Base-by-base conservation (phyloP, 331 rosid species). In the Arachis monticola region DNA sequence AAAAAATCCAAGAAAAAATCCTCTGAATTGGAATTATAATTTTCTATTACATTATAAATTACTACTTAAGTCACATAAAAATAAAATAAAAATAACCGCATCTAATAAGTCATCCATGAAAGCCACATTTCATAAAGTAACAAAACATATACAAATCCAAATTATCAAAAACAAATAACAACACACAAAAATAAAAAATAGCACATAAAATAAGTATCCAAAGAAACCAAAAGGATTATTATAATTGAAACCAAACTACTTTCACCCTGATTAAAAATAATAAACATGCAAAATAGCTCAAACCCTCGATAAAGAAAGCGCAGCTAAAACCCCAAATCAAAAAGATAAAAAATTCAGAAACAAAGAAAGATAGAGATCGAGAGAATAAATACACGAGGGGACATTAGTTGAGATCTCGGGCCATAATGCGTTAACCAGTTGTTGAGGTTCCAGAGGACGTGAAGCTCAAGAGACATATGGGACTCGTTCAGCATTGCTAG, bases 341-440 rank as follows among this genome's bases (percentile, higher is more conserved):
- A 17, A 17, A 77, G 12, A 42, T 65, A 56, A 1, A 17, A 48
- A 22, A 10, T 45, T 45, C 8, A 17, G 62, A 76, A 17, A 1
- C 40, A 73, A 6, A 66, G 10, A 73, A 50, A 27, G 27, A 46
- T 2, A 44, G 17, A 66, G 46, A 75, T 35, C 75, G 60, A 62
- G 14, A 61, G 65, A 71, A 70, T 27, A 51, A 65, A 62, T 85
- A 94, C 99, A 94, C 90, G 85, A 87, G 40, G 96, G 90, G n/a
- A 94, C 96, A 82, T 93, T 90, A 10, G 97, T 90, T 46, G 99
- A 94, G 93, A 94, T 94, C 96, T 94, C 99, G 2, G 97, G 99
- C 99, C 99, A 94, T 67, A 94, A 94, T 53, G 59, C 87, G 70
- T 94, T 96, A 2, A 94, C 99, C 81, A 88, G 74, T 88, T 88